Base-by-base conservation (phyloP, 331 rosid genomes). In the Malus hybrid region DNA sequence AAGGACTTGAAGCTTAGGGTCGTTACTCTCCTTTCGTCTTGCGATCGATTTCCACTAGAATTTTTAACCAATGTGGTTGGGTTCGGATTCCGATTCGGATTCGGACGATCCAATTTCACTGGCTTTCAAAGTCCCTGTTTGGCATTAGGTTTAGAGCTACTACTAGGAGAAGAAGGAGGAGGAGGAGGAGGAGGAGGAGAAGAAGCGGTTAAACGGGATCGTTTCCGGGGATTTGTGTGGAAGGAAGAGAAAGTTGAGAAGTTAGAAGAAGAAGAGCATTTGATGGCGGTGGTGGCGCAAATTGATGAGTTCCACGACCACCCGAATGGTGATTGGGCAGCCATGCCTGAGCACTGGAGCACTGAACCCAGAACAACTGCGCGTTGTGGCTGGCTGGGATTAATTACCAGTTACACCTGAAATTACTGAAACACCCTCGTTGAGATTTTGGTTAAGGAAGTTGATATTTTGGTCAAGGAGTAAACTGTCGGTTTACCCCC, bases 321-420 rank as follows among this genome's bases (percentile, higher is more conserved):
- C 30, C 76, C 28, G 24, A 65, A 69, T n/a, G 76, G 83, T 10
- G 73, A 68, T 24, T 28, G 83, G 67, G 81, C 53, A 71, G 84
- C 85, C 93, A 88, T 84, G 77, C 53, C 44, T 58, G 66, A 32
- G 60, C 73, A 61, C 48, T n/a, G 0, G 12, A 15, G 56, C 66
- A 26, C 14, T 26, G 11, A 2, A 14, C 10, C 30, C 46, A 19
- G 1, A 26, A 65, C 7, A 66, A 73, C 77, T 64, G 53, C 56
- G 66, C 46, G 50, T 16, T 9, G 34, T 24, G 24, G 24, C 24
- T 9, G 44, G 4, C 10, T 10, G n/a, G 24, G 32, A 13, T 22
- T 22, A 12, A 42, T 63, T 22, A 63, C 63, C 64, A 1, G 22
- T 2, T 28, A 1, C 3, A 5, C 4, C 0, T 3, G 7, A 34